phyloP scores from a whole-genome alignment of 192 early-diverging fungal genomes.

The Coemansia sp. region DNA sequence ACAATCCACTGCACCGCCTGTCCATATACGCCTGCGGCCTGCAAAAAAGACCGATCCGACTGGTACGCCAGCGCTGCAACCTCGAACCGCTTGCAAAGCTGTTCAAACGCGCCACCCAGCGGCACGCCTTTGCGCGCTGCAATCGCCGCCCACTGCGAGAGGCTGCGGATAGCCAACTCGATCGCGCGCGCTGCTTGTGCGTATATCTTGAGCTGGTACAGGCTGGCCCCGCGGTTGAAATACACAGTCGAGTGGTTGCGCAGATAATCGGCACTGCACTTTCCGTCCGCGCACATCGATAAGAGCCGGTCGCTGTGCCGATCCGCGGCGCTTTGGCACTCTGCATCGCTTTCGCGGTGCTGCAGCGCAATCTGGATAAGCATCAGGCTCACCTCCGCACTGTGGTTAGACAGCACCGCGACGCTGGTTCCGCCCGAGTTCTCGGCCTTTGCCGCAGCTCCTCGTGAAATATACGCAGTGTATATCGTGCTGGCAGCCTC shows the following conservation, averaged over 20 bases:
- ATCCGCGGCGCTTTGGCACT: background rate
- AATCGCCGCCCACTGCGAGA: conserved; percentile 16
- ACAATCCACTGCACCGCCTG: conserved; percentile 21
- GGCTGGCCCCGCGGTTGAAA: conserved; percentile 36
- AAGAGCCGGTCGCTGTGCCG: conserved; percentile 21
- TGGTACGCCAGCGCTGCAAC: conserved; percentile 37
- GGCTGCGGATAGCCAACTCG: conserved; percentile 29
- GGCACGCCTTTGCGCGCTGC: background rate
- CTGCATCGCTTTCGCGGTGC: conserved; percentile 4
- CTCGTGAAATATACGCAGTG: conserved; percentile 31
- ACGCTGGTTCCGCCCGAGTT: conserved; percentile 22
- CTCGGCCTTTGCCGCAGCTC: conserved; percentile 36
- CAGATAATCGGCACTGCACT: conserved; percentile 26
- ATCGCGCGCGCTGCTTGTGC: conserved; percentile 18
- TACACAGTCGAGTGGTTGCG: conserved; percentile 47
- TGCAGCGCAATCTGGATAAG: conserved; percentile 28
- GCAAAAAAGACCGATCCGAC: conserved; percentile 6
- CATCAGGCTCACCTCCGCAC: conserved; percentile 27
- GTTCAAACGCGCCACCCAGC: conserved; percentile 11
- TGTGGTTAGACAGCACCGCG: conserved; percentile 8
- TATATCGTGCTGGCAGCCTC: conserved; percentile 28
- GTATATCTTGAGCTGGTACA: conserved; percentile 42
- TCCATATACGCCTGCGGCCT: conserved; percentile 17
- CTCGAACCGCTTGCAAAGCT: conserved; percentile 53
- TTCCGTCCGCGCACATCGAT: conserved; percentile 6